Evolutionary conservation across 2,329 filamentous ascomycete genomes (phyloP).

Genomic region (Westerdykella sp.): DNA sequence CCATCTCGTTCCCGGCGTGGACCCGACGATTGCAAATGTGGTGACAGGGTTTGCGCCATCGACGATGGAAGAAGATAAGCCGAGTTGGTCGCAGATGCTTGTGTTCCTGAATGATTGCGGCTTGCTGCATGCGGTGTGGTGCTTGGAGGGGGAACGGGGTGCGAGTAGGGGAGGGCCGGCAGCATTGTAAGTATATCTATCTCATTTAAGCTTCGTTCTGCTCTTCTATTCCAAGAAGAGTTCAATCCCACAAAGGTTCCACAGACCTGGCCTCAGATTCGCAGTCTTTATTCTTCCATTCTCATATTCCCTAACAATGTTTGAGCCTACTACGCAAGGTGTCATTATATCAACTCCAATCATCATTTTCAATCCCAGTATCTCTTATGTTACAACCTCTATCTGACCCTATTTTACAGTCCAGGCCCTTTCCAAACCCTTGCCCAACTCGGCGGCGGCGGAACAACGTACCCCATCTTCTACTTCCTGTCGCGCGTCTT

Average conservation of each 20-base stretch:
- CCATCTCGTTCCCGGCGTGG: conserved; percentile 7
- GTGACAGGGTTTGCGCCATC: conserved; percentile 11
- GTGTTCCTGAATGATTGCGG: conserved; percentile 9
- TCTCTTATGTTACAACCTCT: too few species aligned
- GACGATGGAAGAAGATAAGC: conserved; percentile 8
- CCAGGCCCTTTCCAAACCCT: conserved; percentile 3
- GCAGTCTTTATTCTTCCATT: too few species aligned
- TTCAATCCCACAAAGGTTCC: too few species aligned
- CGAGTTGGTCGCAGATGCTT: conserved; percentile 11
- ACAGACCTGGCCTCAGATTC: too few species aligned
- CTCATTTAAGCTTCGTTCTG: not conserved
- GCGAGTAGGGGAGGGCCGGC: conserved; percentile 1
- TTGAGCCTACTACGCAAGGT: not conserved
- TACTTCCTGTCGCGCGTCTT: conserved; percentile 6
- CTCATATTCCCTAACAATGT: too few species aligned
- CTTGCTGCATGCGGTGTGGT: conserved; percentile 6
- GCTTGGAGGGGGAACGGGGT: conserved; percentile 5
- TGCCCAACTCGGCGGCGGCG: conserved; percentile 10
- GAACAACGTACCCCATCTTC: conserved; percentile 8
- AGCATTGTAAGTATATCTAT: conserved; percentile 6
- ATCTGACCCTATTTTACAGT: not conserved
- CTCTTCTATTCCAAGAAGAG: too few species aligned
- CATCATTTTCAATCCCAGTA: too few species aligned
- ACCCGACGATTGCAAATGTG: conserved; percentile 8
- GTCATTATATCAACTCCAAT: too few species aligned